These are phyloP conservation scores for Kodamaea jinghongensis DNA, from an alignment of 805 yeast genomes.

Conservation along the genomic window DNA sequence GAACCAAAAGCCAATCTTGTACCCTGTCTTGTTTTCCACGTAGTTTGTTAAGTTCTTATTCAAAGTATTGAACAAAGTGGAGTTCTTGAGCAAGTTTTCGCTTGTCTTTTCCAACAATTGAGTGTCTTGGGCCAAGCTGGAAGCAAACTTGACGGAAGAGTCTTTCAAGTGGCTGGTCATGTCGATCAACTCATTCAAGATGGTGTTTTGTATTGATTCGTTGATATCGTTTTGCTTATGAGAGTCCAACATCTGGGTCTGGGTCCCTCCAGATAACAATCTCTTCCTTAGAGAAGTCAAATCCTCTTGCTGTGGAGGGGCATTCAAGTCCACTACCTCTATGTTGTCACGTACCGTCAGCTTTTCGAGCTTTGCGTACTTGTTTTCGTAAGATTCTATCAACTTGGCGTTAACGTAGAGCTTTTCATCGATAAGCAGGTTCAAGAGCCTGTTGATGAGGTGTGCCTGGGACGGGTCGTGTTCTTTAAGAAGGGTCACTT, in stretches of 20 bases:
- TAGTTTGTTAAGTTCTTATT: constrained; percentile 38
- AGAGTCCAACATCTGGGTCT: constrained; percentile 12
- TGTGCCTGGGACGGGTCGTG: constrained; percentile 10
- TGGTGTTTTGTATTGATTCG: constrained; percentile 46
- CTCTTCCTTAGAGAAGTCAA: constrained; percentile 22
- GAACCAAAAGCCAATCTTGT: constrained; percentile 38
- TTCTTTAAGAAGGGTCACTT: constrained; percentile 11
- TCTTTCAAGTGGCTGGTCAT: constrained; percentile 47
- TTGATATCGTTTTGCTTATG: constrained; percentile 32
- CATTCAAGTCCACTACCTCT: constrained; percentile 2
- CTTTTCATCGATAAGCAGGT: constrained; percentile 20
- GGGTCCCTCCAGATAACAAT: constrained; percentile 23
- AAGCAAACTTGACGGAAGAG: constrained; percentile 37
- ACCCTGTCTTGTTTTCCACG: constrained; percentile 38
- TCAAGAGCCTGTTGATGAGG: constrained; percentile 16
- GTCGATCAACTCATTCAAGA: constrained; percentile 46
- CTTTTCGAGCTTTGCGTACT: constrained; percentile 1
- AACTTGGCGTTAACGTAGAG: constrained; percentile 17
- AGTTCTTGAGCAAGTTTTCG: constrained; percentile 33
- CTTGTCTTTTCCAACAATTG: constrained; percentile 31
- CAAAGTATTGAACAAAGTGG: constrained; percentile 28
- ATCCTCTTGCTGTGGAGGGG: constrained; percentile 14
- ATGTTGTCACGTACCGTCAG: constrained; percentile 3
- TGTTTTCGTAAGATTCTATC: constrained; percentile 11
- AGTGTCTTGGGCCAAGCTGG: constrained; percentile 27